Conservation (phyloP, 2,329 filamentous ascomycete species). For the Hymenoscyphus scutula region DNA sequence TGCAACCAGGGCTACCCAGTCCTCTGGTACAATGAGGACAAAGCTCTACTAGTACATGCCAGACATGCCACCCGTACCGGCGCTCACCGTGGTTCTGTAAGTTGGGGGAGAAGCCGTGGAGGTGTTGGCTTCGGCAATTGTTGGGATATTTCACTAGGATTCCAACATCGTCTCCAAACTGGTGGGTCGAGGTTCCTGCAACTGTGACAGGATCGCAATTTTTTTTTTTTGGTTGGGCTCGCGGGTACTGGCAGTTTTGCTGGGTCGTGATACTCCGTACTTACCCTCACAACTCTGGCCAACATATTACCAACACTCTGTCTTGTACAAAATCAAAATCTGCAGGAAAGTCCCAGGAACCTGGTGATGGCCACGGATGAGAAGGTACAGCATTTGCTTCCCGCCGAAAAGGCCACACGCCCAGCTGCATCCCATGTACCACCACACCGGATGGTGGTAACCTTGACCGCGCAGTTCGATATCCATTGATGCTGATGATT, state of each 20-base stretch:
- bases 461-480: neutral
- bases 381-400: neutral
- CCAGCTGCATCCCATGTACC: neutral
- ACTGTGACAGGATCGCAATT: constrained; percentile 5
- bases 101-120: neutral
- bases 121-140: neutral
- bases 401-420: neutral
- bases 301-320: neutral
- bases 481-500: neutral
- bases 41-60: neutral
- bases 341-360: constrained; percentile 4
- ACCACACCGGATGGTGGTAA: constrained; percentile 6
- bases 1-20: neutral
- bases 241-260: constrained; percentile 6
- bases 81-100: neutral
- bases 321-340: neutral
- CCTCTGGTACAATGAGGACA: neutral
- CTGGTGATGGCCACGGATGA: constrained; percentile 1
- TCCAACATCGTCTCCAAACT: constrained; percentile 10
- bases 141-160: too few species aligned
- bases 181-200: constrained; percentile 7
- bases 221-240: neutral
- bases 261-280: constrained; percentile 5
- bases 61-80: neutral
- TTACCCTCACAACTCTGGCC: neutral